These are phyloP conservation scores for Gynostemma pentaphyllum DNA, from an alignment of 306 rosid species.

Conservation along the genomic window DNA sequence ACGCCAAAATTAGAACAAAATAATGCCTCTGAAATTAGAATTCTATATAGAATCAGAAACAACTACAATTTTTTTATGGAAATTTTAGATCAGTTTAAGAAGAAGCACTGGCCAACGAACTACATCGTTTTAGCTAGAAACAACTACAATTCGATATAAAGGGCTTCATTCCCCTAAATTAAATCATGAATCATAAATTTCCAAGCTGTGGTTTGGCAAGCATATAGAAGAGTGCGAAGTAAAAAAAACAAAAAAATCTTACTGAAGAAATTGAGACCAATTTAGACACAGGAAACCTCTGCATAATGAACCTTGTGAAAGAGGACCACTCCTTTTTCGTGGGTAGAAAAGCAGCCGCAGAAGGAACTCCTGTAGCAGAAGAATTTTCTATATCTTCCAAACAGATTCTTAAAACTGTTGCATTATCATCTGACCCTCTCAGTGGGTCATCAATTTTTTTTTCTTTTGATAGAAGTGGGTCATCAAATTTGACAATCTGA, in stretches of 20 bases:
- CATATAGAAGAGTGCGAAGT: slow-evolving; percentile 2
- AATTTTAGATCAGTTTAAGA: too few relatives aligned
- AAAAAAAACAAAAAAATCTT: slow-evolving; percentile 21
- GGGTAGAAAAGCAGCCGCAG: slow-evolving; percentile 25
- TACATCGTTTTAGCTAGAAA: too few relatives aligned
- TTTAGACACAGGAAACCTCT: slow-evolving; percentile 76
- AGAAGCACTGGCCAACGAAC: too few relatives aligned
- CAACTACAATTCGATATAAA: not conserved
- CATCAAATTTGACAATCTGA: slow-evolving; percentile 40
- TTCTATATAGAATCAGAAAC: not conserved
- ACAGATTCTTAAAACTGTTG: slow-evolving; percentile 14
- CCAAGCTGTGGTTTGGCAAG: not conserved
- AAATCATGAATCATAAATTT: not conserved
- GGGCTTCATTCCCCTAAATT: not conserved
- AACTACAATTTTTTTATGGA: too few relatives aligned
- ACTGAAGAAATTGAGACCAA: slow-evolving; percentile 66
- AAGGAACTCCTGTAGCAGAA: slow-evolving; percentile 15
- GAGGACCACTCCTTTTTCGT: slow-evolving; percentile 67
- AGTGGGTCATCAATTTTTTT: too few relatives aligned
- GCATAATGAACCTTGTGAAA: slow-evolving; percentile 68
- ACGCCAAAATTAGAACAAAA: not conserved
- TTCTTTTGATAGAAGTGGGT: too few relatives aligned
- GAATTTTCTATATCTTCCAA: slow-evolving; percentile 17
- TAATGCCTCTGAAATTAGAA: not conserved
- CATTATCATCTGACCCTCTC: slow-evolving; percentile 38